Percentiles rank a stretch among this genome's conserved stretches.
Evolutionary conservation across 2,329 filamentous ascomycete genomes (phyloP).

Genomic region (Lachnellula hyalina): DNA sequence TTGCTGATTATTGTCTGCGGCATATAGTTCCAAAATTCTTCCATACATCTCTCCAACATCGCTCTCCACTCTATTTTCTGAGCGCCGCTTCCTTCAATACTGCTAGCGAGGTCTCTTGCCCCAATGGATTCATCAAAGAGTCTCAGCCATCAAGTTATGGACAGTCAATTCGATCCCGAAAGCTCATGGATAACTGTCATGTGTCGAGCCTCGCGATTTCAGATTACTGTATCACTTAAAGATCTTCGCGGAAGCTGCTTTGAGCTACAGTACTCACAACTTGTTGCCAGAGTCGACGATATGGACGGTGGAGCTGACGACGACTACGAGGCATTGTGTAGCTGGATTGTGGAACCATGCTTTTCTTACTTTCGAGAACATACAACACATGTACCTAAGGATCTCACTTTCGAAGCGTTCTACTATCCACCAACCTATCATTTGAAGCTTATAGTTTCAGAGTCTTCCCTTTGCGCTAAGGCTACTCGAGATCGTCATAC

Average conservation of each 20-base stretch:
- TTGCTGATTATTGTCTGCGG: no score
- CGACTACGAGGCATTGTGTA: constrained; percentile 9
- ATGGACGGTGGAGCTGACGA: constrained; percentile 10
- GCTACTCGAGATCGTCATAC: constrained; percentile 9
- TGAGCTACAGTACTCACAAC: constrained; percentile 8
- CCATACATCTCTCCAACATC: no score
- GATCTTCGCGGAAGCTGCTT: constrained; percentile 9
- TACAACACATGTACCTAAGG: constrained; percentile 6
- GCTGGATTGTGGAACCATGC: constrained; percentile 12
- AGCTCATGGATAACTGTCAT: constrained; percentile 10
- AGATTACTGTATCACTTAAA: constrained; percentile 7
- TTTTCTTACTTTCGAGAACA: constrained; percentile 12
- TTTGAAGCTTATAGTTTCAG: constrained; percentile 11
- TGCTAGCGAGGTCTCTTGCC: no score
- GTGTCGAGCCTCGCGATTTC: constrained; percentile 8
- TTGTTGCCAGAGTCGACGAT: constrained; percentile 2
- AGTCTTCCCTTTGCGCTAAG: constrained; percentile 7
- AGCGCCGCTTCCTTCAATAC: no score
- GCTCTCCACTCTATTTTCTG: no score
- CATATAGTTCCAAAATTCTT: no score
- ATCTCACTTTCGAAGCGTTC: constrained; percentile 12
- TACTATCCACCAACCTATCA: constrained; percentile 13
- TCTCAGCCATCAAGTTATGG: constrained; percentile 3
- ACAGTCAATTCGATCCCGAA: constrained; percentile 7
- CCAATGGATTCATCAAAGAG: no score